Conservation (phyloP, 495 filamentous ascomycete species). For the Aspergillus haitiensis region DNA sequence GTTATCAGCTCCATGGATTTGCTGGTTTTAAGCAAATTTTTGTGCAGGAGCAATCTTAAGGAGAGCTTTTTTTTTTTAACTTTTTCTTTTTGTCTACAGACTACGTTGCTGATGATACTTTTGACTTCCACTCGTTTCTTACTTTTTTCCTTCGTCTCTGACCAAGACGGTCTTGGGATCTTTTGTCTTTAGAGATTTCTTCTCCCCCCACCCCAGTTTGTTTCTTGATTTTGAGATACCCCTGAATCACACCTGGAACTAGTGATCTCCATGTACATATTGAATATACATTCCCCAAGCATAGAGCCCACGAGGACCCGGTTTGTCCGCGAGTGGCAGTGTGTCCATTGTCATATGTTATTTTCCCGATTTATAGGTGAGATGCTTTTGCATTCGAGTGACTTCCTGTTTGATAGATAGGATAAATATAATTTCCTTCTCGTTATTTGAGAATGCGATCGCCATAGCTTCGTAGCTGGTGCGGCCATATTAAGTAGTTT, state of each 20-base stretch:
- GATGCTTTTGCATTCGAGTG: too few species aligned
- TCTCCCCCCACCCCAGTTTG: constrained; percentile 2
- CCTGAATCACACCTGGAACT: constrained; percentile 43
- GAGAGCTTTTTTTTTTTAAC: background rate
- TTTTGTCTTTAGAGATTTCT: background rate
- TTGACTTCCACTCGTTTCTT: background rate
- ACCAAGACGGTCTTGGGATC: background rate
- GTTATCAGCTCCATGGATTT: constrained; percentile 1
- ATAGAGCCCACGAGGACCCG: constrained; percentile 29
- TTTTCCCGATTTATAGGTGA: too few species aligned
- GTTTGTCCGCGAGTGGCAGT: constrained; percentile 23
- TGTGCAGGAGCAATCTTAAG: constrained; percentile 1
- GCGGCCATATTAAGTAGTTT: too few species aligned
- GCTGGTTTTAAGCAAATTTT: constrained; percentile 11
- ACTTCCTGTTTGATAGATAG: constrained; percentile 6
- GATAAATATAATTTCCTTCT: background rate
- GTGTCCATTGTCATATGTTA: background rate
- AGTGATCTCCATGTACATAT: constrained; percentile 43
- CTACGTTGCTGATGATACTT: background rate
- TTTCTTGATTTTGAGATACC: constrained; percentile 31
- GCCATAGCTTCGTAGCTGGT: background rate
- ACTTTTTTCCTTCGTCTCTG: background rate
- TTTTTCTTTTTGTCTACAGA: background rate
- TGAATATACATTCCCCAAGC: constrained; percentile 29
- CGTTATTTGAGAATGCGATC: too few species aligned